Conservation (phyloP, 441 rosid species). For the Biscutella auriculata region DNA sequence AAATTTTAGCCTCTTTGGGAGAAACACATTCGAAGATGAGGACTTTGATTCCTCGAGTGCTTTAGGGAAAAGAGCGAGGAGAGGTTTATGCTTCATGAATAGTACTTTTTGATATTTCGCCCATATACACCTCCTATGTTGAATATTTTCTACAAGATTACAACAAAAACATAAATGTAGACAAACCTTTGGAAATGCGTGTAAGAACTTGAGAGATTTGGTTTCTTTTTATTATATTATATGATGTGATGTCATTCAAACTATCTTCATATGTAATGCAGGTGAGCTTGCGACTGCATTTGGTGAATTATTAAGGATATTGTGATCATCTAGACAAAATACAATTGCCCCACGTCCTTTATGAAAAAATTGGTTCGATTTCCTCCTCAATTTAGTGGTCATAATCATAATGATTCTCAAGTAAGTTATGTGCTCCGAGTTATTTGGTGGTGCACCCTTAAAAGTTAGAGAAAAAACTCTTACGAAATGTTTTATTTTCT, state of each 20-base stretch:
- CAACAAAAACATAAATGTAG: constrained; percentile 37
- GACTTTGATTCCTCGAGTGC: constrained; percentile 23
- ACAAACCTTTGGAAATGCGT: constrained; percentile 60
- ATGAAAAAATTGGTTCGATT: constrained; percentile 64
- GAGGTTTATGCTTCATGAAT: constrained; percentile 70
- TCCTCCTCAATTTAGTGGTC: constrained; percentile 75
- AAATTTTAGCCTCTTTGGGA: constrained; percentile 33
- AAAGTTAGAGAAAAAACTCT: neutral
- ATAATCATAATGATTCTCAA: constrained; percentile 76
- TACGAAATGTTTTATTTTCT: constrained; percentile 64
- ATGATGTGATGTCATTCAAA: constrained; percentile 2
- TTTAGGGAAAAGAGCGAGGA: constrained; percentile 44
- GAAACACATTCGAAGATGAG: constrained; percentile 36
- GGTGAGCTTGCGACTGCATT: constrained; percentile 70
- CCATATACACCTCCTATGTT: constrained; percentile 44
- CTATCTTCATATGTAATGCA: constrained; percentile 16
- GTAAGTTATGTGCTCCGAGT: constrained; percentile 26
- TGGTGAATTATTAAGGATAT: constrained; percentile 48
- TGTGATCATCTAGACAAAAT: constrained; percentile 52
- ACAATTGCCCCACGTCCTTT: constrained; percentile 51
- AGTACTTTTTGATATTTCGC: constrained; percentile 62
- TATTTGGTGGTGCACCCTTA: neutral
- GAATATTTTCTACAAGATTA: constrained; percentile 56
- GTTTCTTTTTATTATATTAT: constrained; percentile 13
- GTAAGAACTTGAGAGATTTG: constrained; percentile 25